These are phyloP conservation scores for Glaciozyma antarctica DNA, from an alignment of 768 basidiomycete species.

Conservation along the genomic window DNA sequence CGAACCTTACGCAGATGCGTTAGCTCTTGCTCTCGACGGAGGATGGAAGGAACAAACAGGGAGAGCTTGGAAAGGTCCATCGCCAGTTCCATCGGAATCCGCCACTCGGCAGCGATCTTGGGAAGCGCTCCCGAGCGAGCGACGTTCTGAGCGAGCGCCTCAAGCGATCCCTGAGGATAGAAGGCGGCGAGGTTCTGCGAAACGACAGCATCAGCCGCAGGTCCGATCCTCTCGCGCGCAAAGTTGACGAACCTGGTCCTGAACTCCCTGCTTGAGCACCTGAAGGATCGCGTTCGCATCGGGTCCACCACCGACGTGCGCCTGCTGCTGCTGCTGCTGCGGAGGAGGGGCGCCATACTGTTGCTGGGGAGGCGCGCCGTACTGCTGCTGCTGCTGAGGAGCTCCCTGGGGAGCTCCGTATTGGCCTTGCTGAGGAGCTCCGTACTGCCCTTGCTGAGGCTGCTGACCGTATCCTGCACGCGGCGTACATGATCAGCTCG, in stretches of 20 bases:
- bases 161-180: constrained; percentile 42
- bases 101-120: constrained; percentile 41
- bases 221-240: too few relatives aligned
- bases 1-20: constrained; percentile 1
- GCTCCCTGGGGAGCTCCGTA: not conserved
- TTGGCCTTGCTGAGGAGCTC: not conserved
- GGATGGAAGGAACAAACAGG: constrained; percentile 38
- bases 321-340: constrained; percentile 2
- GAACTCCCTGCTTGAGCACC: constrained; percentile 17
- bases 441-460: not conserved
- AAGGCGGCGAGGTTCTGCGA: constrained; percentile 41
- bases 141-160: constrained; percentile 40
- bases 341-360: not conserved
- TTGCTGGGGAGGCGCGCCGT: not conserved
- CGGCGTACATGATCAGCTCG: not conserved
- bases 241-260: constrained; percentile 16
- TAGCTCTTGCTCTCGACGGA: not conserved
- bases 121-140: constrained; percentile 39
- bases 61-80: constrained; percentile 42
- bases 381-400: constrained; percentile 4
- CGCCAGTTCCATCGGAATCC: constrained; percentile 42
- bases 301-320: not conserved
- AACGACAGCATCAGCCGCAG: not conserved
- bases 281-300: constrained; percentile 12
- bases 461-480: constrained; percentile 1